phyloP scores from a whole-genome alignment of 2,329 filamentous ascomycete species.

The Venturia nashicola region DNA sequence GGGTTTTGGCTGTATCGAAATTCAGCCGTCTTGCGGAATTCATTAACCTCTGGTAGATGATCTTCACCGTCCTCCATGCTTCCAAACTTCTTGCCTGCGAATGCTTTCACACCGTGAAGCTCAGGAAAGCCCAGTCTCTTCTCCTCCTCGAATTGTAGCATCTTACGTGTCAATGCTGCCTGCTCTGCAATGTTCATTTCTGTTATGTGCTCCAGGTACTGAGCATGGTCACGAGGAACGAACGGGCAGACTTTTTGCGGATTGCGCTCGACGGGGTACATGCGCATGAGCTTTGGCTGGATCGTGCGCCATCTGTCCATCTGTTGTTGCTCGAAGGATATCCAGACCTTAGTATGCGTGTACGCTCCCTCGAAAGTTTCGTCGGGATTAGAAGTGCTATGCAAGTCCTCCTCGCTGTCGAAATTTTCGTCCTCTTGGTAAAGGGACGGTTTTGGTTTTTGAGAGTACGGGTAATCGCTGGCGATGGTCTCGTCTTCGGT shows the following conservation, averaged over 20 bases:
- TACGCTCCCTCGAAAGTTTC: not conserved
- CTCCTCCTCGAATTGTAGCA: not conserved
- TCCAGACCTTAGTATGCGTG: not conserved
- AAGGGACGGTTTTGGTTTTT: not conserved
- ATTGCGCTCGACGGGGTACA: slow-evolving; percentile 2
- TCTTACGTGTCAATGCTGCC: not conserved
- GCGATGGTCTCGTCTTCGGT: not conserved
- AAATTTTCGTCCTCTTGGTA: not conserved
- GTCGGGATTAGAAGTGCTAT: not conserved
- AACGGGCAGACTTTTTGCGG: not conserved
- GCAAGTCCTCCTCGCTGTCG: not conserved
- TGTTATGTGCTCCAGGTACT: not conserved
- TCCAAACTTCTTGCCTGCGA: slow-evolving; percentile 1
- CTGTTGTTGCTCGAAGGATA: not conserved
- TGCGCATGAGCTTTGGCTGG: slow-evolving; percentile 1
- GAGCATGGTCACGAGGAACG: not conserved
- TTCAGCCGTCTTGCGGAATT: not conserved
- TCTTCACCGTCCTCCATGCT: not conserved
- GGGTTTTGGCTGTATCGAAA: slow-evolving; percentile 2
- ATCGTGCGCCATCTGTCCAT: slow-evolving; percentile 4
- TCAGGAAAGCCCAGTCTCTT: not conserved
- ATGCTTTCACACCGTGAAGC: not conserved
- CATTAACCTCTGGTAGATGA: not conserved
- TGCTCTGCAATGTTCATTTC: slow-evolving; percentile 2
- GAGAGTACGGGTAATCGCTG: not conserved